Evolutionary conservation across 1,139 yeast genomes (phyloP).

Genomic region (Geotrichum phurueaensis): DNA sequence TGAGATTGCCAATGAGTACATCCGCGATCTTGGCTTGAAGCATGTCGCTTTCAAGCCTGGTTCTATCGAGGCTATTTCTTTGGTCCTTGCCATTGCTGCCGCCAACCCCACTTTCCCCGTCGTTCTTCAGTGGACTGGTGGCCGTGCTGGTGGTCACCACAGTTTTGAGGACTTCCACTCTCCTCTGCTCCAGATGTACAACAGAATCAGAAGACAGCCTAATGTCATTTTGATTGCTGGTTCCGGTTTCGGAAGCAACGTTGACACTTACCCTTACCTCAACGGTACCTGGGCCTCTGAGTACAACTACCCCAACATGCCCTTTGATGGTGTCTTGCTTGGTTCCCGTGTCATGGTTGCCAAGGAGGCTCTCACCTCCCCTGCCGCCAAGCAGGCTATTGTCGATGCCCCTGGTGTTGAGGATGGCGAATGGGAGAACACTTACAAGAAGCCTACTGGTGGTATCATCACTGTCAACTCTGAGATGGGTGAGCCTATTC

Average conservation of each 20-base stretch:
- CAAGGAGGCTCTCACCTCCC: conserved; percentile 90
- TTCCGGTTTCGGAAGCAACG: conserved; percentile 96
- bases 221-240: conserved; percentile 92
- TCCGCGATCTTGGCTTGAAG: conserved; percentile 83
- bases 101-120: conserved; percentile 96
- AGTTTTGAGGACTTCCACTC: conserved; percentile 98
- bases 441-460: conserved; percentile 93
- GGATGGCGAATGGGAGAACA: conserved; percentile 84
- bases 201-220: conserved; percentile 85
- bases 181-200: conserved; percentile 91
- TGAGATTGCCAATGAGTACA: conserved; percentile 95
- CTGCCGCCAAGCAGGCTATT: conserved; percentile 89
- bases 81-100: conserved; percentile 83
- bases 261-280: conserved; percentile 93
- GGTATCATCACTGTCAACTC: conserved; percentile 94
- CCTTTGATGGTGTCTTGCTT: conserved; percentile 92
- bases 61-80: conserved; percentile 84
- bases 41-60: conserved; percentile 98
- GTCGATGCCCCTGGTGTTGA: conserved; percentile 85
- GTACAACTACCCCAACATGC: conserved; percentile 95
- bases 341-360: conserved; percentile 98
- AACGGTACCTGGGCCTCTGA: conserved; percentile 91
- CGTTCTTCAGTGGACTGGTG: conserved; percentile 99
- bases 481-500: conserved; percentile 99
- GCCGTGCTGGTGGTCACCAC: conserved; percentile 99